Evolutionary conservation across 345 rosid species (phyloP).

Genomic region (Aquilaria sinensis): DNA sequence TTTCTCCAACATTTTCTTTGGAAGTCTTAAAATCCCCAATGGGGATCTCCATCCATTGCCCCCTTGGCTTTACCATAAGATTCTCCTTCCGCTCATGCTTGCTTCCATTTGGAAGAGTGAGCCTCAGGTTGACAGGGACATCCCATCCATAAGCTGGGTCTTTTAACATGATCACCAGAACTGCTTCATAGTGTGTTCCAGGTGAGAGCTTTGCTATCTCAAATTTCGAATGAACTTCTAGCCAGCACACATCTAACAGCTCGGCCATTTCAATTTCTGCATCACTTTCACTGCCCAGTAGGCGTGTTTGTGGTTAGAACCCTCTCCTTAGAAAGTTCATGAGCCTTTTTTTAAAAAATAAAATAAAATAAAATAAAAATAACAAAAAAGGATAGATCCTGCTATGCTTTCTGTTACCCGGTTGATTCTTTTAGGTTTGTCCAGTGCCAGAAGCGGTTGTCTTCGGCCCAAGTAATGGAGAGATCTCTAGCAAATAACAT

Average conservation of each 20-base stretch:
- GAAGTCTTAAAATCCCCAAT: constrained; percentile 38
- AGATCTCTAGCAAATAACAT: constrained; percentile 52
- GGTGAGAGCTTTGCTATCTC: constrained; percentile 45
- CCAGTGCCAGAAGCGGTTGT: constrained; percentile 54
- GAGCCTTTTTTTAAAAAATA: not conserved
- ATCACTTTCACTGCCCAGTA: constrained; percentile 25
- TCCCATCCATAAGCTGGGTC: constrained; percentile 46
- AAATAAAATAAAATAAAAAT: not conserved
- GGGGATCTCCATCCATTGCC: constrained; percentile 46
- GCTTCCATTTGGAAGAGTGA: constrained; percentile 32
- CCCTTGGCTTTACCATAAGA: constrained; percentile 24
- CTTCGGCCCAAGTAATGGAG: constrained; percentile 56
- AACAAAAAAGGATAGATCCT: not conserved
- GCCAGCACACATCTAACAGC: constrained; percentile 52
- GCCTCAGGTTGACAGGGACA: constrained; percentile 37
- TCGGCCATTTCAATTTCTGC: constrained; percentile 36
- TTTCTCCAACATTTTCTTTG: constrained; percentile 24
- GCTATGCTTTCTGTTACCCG: constrained; percentile 18
- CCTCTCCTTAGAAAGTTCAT: no score
- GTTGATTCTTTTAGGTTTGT: constrained; percentile 22
- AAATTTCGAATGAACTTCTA: constrained; percentile 39
- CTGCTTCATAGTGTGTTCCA: constrained; percentile 35
- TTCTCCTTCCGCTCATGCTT: constrained; percentile 30
- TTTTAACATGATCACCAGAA: constrained; percentile 14
- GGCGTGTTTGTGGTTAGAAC: no score